A percentile compares a stretch with the other conserved stretches of the same genome.
Conservation (phyloP, 441 rosid species). For the Hura crepitans region DNA sequence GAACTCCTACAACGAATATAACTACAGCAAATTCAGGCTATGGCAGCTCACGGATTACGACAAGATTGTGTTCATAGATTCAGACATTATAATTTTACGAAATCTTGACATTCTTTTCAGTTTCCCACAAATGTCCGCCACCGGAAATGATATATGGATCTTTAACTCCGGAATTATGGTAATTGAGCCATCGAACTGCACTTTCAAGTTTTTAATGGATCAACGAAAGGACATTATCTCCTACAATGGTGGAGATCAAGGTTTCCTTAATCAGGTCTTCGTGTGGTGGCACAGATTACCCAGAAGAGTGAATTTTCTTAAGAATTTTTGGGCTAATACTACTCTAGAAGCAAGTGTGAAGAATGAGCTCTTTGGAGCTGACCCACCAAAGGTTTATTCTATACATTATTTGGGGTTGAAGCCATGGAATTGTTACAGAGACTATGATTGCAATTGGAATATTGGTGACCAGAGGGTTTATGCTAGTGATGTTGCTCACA, state of each 20-base stretch:
- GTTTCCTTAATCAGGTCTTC: conserved; percentile 73
- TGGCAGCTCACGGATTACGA: conserved; percentile 88
- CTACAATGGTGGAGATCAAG: conserved; percentile 97
- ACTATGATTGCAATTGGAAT: conserved; percentile 88
- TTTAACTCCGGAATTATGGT: conserved; percentile 91
- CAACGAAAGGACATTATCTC: conserved; percentile 59
- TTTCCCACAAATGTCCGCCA: conserved; percentile 86
- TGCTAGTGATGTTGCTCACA: conserved; percentile 83
- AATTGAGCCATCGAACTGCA: conserved; percentile 90
- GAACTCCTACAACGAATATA: conserved; percentile 70
- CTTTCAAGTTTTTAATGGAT: conserved; percentile 57
- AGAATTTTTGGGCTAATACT: conserved; percentile 89
- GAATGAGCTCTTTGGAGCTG: conserved; percentile 64
- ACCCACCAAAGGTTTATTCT: conserved; percentile 71
- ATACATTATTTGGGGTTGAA: conserved; percentile 82
- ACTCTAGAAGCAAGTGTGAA: conserved; percentile 57
- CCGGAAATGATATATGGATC: conserved; percentile 76
- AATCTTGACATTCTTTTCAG: conserved; percentile 71
- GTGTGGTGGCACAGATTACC: conserved; percentile 95
- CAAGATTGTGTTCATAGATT: conserved; percentile 76
- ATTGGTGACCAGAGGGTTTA: conserved; percentile 55
- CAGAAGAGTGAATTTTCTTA: conserved; percentile 66
- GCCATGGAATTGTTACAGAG: conserved; percentile 91
- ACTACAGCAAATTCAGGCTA: conserved; percentile 80
- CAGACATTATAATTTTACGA: conserved; percentile 69